Percentiles rank a stretch among this genome's conserved stretches.
Conservation (phyloP, 2,329 filamentous ascomycete genomes). For the Stachybotrys elegans region DNA sequence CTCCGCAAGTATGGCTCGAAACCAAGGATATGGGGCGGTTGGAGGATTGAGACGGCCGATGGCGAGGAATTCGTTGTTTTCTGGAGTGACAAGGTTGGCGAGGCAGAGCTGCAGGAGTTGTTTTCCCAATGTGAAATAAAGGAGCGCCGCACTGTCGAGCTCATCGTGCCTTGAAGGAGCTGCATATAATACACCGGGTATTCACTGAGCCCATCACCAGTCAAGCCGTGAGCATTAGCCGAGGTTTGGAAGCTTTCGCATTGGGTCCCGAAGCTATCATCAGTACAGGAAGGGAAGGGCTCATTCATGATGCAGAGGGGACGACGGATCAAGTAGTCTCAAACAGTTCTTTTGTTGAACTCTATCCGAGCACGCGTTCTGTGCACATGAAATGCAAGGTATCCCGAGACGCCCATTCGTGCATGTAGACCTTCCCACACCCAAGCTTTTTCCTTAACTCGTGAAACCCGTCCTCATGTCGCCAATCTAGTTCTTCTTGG, state of each 20-base stretch:
- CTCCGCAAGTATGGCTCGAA: constrained; percentile 21
- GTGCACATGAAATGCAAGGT: constrained; percentile 46
- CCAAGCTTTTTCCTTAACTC: constrained; percentile 17
- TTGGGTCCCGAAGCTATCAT: no score
- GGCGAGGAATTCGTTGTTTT: constrained; percentile 35
- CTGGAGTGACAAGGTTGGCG: constrained; percentile 29
- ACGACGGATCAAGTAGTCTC: no score
- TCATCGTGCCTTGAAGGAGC: constrained; percentile 14
- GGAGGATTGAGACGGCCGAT: constrained; percentile 34
- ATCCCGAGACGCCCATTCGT: constrained; percentile 52
- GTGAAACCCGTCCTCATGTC: constrained; percentile 16
- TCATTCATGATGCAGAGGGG: no score
- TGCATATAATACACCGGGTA: no score
- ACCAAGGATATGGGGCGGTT: constrained; percentile 29
- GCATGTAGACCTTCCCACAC: constrained; percentile 29
- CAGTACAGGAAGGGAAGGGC: no score
- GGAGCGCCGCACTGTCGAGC: constrained; percentile 17
- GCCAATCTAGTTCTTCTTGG: constrained; percentile 45
- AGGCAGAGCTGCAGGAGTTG: constrained; percentile 24
- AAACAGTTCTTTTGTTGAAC: constrained; percentile 30
- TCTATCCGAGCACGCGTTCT: constrained; percentile 33
- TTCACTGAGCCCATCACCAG: constrained; percentile 10
- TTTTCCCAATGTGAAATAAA: constrained; percentile 13
- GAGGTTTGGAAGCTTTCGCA: no score
- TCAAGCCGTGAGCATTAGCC: no score